Base-by-base conservation (phyloP, 805 yeast genomes). In the Ogataea minuta region DNA sequence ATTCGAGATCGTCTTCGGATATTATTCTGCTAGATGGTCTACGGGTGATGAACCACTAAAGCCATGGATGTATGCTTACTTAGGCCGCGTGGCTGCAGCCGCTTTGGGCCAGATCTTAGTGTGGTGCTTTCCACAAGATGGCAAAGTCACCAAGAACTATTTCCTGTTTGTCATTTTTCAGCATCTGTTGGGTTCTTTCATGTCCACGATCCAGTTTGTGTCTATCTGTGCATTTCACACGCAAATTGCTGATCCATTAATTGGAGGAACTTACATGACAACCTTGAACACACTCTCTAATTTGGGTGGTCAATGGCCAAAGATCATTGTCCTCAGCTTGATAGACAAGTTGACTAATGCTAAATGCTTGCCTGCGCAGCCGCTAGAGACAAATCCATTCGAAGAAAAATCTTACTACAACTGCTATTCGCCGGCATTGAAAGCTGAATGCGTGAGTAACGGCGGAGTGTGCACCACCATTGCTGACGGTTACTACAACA, bases 201-300 rank as follows among this genome's bases (percentile, higher is more conserved):
- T 91, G 95, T 75, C 89, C 5, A 93, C 99, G 0, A 81, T 93
- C 41, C 98, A 91, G 63, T 91, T 93, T 66, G 98, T 93, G 13
- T 84, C 95, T 1, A 79, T 93, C 29, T 84, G 89, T 56, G 95
- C 98, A 0, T 93, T 93, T 71, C 97, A 91, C 64, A 91, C 97
- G 3, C 80, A 82, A 52, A 85, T 93, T 39, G 96, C 99, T 2
- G 99, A 93, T 59, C 98, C 99, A 0, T 64, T 80, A 13, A 86
- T 93, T 53, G 99, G 99, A 12, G 99, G 99, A 2, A 93, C 99
- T 0, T 93, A 93, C 61, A 91, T 93, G 98, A 93, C 99, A 0
- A 81, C 95, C 0, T 69, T 93, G 43, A 93, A 93, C 62, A 93
- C 99, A 0, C 69, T 93, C 33, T 79, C 95, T 28, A 93, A 93